A percentile compares a stretch with the other conserved stretches of the same genome.
These are phyloP conservation scores for Chloromonas sp. DNA, from an alignment of 163 green algal species.

Conservation along the genomic window DNA sequence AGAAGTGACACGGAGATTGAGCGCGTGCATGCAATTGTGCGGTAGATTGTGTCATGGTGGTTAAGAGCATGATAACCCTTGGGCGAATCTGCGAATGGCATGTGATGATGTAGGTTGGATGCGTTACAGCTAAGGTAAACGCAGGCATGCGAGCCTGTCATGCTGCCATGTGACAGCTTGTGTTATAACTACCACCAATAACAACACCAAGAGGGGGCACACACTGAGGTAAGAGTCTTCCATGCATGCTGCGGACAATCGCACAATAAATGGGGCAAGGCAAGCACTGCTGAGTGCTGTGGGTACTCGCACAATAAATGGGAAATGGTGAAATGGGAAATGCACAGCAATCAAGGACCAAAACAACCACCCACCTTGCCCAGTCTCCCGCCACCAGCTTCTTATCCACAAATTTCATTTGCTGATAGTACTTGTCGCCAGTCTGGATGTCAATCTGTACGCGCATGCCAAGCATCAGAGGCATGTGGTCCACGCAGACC, in stretches of 20 bases:
- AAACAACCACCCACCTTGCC: not conserved
- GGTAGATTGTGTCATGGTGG: not conserved
- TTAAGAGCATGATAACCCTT: not conserved
- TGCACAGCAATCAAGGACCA: not conserved
- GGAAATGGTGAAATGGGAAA: not conserved
- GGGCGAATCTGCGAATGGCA: not conserved
- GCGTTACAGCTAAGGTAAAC: not conserved
- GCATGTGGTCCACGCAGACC: not conserved
- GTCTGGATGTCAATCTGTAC: not conserved
- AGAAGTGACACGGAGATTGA: not conserved
- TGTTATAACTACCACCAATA: no score
- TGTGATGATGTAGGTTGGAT: not conserved
- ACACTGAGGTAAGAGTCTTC: no score
- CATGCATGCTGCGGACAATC: no score
- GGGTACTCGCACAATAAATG: not conserved
- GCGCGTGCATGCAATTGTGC: not conserved
- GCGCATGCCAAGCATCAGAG: not conserved
- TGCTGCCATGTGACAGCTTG: no score
- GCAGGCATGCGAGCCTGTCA: not conserved
- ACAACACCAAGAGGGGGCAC: no score
- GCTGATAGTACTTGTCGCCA: slow-evolving; percentile 51
- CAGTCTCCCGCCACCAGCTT: slow-evolving; percentile 34
- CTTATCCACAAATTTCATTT: slow-evolving; percentile 31
- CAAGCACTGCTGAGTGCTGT: not conserved
- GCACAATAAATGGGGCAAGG: no score